Conservation (phyloP, 257 asterid genomes). For the Apocynum venetum region DNA sequence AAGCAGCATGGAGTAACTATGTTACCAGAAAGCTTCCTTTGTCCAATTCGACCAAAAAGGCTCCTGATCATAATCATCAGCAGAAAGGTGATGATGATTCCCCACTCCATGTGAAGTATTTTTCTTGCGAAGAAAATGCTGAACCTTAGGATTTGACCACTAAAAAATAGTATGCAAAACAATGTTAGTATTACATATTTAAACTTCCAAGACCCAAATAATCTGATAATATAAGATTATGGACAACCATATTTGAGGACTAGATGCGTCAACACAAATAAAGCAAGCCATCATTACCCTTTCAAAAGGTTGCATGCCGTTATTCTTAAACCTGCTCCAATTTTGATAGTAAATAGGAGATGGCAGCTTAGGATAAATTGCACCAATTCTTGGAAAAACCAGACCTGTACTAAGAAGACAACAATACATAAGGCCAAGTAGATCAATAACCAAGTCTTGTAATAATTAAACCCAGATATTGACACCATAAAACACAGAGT, state of each 20-base stretch:
- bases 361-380: constrained; percentile 23
- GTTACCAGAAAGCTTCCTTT: constrained; percentile 50
- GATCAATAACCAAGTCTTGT: background rate
- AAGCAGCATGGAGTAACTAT: constrained; percentile 4
- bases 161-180: constrained; percentile 11
- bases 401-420: constrained; percentile 27
- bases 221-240: background rate
- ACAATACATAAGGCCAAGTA: background rate
- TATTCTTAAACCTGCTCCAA: constrained; percentile 20
- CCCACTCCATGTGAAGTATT: constrained; percentile 38
- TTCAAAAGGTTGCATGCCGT: constrained; percentile 16
- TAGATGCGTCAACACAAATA: background rate
- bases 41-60: constrained; percentile 46
- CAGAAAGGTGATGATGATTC: constrained; percentile 39
- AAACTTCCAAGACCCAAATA: background rate
- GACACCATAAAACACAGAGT: background rate
- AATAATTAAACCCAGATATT: background rate
- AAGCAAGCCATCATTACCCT: constrained; percentile 29
- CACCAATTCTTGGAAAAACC: constrained; percentile 22
- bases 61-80: constrained; percentile 34
- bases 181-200: no score
- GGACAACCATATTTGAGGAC: background rate
- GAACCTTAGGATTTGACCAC: constrained; percentile 22
- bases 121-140: constrained; percentile 19
- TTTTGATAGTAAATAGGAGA: constrained; percentile 17